Evolutionary conservation across 169 alveolate genomes (phyloP), one percentile per base, ranked within the genome.

Genomic region (Cryptosporidium muris): DNA sequence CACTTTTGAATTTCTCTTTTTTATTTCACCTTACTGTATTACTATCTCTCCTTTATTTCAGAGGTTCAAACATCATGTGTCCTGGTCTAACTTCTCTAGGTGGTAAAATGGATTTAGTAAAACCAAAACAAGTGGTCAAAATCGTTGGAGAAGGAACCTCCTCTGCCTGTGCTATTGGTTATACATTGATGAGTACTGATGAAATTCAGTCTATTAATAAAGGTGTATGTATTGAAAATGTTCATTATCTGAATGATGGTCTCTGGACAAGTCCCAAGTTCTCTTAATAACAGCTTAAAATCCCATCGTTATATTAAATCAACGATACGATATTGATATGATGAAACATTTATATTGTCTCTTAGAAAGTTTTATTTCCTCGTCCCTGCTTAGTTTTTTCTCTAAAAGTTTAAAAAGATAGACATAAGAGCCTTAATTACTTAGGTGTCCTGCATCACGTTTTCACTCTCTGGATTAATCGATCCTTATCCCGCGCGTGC

Each of bases 51-150:
- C 25, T 25, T 25, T 25, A 25, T 25, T 25, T 25, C 25, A 25
- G 25, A 34, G 99, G 99, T 11, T 95, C 99, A 16, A 94, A 95
- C 82, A 92, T 97, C 66, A 97, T 97, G 99, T 93, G 98, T 58
- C 99, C 99, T 2, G 99, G 99, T n/a, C 92, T 97, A 53, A 95
- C 98, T 14, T 95, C 98, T 6, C 94, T 95, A 25, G 99, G 99
- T 3, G 99, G 99, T 9, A 82, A 74, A 56, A 94, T 97, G 96
- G 98, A 95, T 38, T 96, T 93, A 6, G 97, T 94, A 6, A 95
- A 93, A 62, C 92, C 89, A 34, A 91, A 92, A 45, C 92, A 88
- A 25, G 95, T 96, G 14, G 97, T 95, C 2, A 56, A 34, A 14
- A 92, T 96, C 47, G 89, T 92, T 64, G 99, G 96, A 40, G 98